A percentile compares a stretch with the other conserved stretches of the same genome.
These are phyloP conservation scores for Sinapis alba DNA, from an alignment of 441 rosid genomes.

Conservation along the genomic window DNA sequence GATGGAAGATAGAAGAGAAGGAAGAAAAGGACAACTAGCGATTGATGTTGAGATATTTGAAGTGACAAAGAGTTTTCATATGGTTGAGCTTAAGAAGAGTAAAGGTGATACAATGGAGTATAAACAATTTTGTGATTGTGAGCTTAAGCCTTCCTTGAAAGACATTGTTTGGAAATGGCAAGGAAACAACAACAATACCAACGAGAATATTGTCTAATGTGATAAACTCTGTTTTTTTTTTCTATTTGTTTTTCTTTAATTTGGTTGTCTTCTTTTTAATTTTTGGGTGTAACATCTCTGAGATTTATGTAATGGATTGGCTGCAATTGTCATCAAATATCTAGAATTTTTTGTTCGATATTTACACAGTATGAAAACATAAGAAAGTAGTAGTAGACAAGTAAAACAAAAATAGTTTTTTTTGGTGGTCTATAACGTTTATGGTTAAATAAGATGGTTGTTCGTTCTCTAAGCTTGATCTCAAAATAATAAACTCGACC, in stretches of 20 bases:
- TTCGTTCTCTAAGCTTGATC: too few relatives aligned
- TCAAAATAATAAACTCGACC: too few relatives aligned
- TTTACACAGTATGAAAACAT: not conserved
- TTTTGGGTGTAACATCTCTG: not conserved
- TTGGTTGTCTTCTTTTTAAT: not conserved
- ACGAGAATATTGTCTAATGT: slow-evolving; percentile 10
- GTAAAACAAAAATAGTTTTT: too few relatives aligned
- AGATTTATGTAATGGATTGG: slow-evolving; percentile 20
- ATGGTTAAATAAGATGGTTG: too few relatives aligned
- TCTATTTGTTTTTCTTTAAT: not conserved
- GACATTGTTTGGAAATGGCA: slow-evolving; percentile 89
- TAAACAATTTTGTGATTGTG: slow-evolving; percentile 55
- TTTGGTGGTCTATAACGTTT: too few relatives aligned
- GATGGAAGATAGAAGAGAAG: slow-evolving; percentile 61
- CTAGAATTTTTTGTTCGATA: not conserved
- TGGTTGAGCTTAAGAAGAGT: slow-evolving; percentile 74
- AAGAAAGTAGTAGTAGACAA: not conserved
- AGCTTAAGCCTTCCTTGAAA: slow-evolving; percentile 70
- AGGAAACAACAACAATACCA: slow-evolving; percentile 36
- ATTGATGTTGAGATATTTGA: slow-evolving; percentile 77
- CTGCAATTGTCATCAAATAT: not conserved
- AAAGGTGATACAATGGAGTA: slow-evolving; percentile 82
- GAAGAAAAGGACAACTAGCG: slow-evolving; percentile 77
- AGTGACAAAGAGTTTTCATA: slow-evolving; percentile 63
- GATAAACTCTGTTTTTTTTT: not conserved